Base-by-base conservation (phyloP, 1,284 basidiomycete genomes). In the Blastosporella zonata region DNA sequence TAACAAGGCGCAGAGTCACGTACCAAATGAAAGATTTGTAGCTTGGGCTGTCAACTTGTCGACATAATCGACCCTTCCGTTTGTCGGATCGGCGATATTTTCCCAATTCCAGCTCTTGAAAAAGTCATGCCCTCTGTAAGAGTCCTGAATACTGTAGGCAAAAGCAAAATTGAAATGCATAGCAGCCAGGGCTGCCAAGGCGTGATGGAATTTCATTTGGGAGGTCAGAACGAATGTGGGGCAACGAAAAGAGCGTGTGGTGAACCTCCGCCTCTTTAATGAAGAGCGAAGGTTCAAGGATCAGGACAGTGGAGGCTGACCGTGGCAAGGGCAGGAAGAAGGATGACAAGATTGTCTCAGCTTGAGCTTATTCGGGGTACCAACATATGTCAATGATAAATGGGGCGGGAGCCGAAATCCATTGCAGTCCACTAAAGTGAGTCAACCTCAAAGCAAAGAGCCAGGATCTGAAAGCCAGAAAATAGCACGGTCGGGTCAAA, bases 21-120 rank as follows among this genome's bases (percentile, higher is more conserved):
- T 48, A 72, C 74, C 69, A 48, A 60, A 73, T 1, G 77, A 66
- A 13, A 80, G 64, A 46, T 76, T 76, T 0, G 56, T 54, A 3
- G 42, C 36, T 12, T 64, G 44, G 0, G 79, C 74, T 6, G 70
- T 68, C 10, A 40, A 34, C 52, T 69, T 56, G 55, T 72, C 65
- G 22, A 79, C 68, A 51, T 75, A 82, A 64, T 81, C 76, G 42
- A 78, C 76, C 46, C 73, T 67, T 9, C 80, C 79, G 56, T 80
- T 73, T 0, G 79, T 82, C 1, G 78, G 79, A 59, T 83, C 80
- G 49, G 72, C 58, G 23, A 64, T 53, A 12, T 70, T 75, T 53
- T 75, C 66, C 72, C 75, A 81, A 1, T 56, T 62, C 66, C 74
- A 81, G 2, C 52, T 55, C n/a, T 67, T 46, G 55, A 74, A 66